Base-by-base conservation (phyloP, 306 rosid species). In the Acacia crassicarpa region DNA sequence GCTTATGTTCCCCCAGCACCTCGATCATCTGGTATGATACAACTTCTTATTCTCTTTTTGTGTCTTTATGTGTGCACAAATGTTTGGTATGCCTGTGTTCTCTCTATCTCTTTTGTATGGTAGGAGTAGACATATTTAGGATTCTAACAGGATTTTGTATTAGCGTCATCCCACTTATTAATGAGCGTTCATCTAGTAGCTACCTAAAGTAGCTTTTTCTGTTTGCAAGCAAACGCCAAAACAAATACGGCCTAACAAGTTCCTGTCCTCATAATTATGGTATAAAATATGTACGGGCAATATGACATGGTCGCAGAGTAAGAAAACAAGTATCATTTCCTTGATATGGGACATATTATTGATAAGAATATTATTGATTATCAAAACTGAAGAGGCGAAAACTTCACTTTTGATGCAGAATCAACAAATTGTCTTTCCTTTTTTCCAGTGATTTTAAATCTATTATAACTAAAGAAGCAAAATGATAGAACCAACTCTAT, bases 1-100 rank as follows among this genome's bases (percentile, higher is more conserved):
- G 98, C 98, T 62, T 93, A 91, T 78, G 44, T 88, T 66, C 90
- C 84, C 65, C 93, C 91, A 10, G 85, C 81, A 48, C 93, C 97
- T 81, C 85, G 93, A 71, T 95, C 98, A 38, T 86, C 76, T 54
- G 99, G 99, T 95, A 91, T 84, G 69, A 54, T 71, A 33, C 67
- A 19, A 43, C 44, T 75, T 49, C 45, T 44, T 11, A 43, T 44
- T 78, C 15, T 30, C 74, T 56, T 35, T 67, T 6, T 72, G 6
- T 25, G 53, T 12, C 19, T 41, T 20, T 43, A 9, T 70, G 20
- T 44, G 53, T 0, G 1, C 46, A 27, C 19, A 14, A 41, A 9
- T 67, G 1, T 66, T 9, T 72, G 33, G 33, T 25, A n/a, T 85
- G 43, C 20, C 1, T 67, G 43, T 76, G 49, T 69, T 45, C 44